phyloP scores from a whole-genome alignment of 352 stramenopile genomes.

The Phytophthora crassamura region DNA sequence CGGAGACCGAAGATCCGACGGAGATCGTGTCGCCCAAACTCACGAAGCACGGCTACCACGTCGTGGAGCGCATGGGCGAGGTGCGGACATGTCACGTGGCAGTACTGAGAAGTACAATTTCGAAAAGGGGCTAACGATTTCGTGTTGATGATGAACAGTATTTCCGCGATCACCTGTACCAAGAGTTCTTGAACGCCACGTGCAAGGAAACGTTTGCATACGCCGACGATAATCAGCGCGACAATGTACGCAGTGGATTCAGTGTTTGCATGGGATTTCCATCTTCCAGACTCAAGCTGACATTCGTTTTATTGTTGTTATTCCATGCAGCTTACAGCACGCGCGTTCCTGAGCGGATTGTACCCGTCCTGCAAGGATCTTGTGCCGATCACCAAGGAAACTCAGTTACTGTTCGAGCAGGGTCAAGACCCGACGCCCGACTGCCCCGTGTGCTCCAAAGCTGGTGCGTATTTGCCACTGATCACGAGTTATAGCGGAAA shows the following conservation, averaged over 20 bases:
- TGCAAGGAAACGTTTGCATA: constrained; percentile 74
- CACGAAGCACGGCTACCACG: constrained; percentile 72
- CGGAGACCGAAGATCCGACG: constrained; percentile 62
- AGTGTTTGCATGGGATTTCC: no score
- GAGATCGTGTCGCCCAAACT: constrained; percentile 82
- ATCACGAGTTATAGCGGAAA: no score
- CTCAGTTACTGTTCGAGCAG: constrained; percentile 75
- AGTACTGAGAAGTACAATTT: no score
- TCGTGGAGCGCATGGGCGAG: constrained; percentile 73
- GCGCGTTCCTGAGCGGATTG: constrained; percentile 64
- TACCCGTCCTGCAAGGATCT: constrained; percentile 63
- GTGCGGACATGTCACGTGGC: constrained; percentile 17
- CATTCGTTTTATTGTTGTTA: constrained; percentile 6
- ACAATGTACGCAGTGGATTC: constrained; percentile 53
- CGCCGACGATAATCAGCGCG: constrained; percentile 74
- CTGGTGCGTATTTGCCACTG: constrained; percentile 35
- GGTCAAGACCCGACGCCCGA: constrained; percentile 69
- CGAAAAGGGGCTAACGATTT: not conserved
- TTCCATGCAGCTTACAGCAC: constrained; percentile 54
- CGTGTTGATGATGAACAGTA: constrained; percentile 49
- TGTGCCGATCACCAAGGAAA: constrained; percentile 62
- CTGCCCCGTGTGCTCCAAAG: constrained; percentile 71
- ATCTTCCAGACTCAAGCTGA: no score
- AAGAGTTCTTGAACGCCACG: constrained; percentile 57
- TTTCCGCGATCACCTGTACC: constrained; percentile 73